Conservation (phyloP, 352 stramenopile species). For the Globisporangium emineosum region DNA sequence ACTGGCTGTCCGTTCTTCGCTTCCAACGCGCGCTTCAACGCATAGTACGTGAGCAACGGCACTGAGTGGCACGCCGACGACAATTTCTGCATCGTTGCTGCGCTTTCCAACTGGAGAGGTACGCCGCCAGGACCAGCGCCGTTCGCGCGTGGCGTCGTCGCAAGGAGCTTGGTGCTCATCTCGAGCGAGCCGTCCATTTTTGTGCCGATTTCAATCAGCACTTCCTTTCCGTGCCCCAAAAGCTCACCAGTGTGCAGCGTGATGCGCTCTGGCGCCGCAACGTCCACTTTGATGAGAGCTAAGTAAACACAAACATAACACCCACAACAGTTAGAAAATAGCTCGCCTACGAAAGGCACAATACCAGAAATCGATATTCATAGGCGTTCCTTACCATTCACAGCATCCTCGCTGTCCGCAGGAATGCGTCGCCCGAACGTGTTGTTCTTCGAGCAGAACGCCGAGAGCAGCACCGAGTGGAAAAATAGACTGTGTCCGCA, state of each 20-base stretch:
- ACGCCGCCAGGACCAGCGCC: slow-evolving; percentile 6
- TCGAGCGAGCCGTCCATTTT: slow-evolving; percentile 64
- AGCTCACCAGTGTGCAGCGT: slow-evolving; percentile 76
- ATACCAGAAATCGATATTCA: not conserved
- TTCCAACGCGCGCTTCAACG: slow-evolving; percentile 53
- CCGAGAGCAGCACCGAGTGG: slow-evolving; percentile 73
- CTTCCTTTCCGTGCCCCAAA: slow-evolving; percentile 42
- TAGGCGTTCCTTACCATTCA: slow-evolving; percentile 41
- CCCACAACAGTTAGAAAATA: not conserved
- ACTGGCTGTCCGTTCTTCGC: slow-evolving; percentile 34
- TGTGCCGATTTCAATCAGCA: slow-evolving; percentile 69
- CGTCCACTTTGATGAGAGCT: slow-evolving; percentile 82
- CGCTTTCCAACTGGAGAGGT: slow-evolving; percentile 31
- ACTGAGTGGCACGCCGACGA: slow-evolving; percentile 63
- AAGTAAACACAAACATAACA: not conserved
- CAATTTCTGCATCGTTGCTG: slow-evolving; percentile 50
- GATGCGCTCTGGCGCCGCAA: slow-evolving; percentile 70
- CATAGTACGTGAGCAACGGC: slow-evolving; percentile 75
- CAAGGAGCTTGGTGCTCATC: slow-evolving; percentile 58
- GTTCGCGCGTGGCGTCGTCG: slow-evolving; percentile 25
- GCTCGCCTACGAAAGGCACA: not conserved
- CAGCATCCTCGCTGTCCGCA: slow-evolving; percentile 54
- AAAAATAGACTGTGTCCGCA: slow-evolving; percentile 86
- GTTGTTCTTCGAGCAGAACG: slow-evolving; percentile 68
- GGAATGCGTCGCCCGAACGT: slow-evolving; percentile 64